phyloP scores from a whole-genome alignment of 2,329 filamentous ascomycete genomes.

The Ceratocystis eucalypticola region DNA sequence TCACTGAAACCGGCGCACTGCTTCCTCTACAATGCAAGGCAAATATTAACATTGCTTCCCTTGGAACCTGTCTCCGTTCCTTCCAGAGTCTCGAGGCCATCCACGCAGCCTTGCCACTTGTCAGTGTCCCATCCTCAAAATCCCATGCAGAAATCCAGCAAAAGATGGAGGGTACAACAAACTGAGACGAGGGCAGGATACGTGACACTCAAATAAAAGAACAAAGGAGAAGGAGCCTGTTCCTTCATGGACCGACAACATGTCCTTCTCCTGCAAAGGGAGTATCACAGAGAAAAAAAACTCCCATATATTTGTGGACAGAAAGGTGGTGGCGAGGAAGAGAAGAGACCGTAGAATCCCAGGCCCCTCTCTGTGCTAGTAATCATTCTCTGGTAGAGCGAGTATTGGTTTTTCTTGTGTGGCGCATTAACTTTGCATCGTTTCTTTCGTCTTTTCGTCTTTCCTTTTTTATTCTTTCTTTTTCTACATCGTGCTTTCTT shows the following conservation, averaged over 20 bases:
- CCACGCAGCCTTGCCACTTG: background rate
- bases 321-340: too few relatives aligned
- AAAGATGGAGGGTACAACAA: background rate
- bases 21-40: background rate
- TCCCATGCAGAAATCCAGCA: slow-evolving; percentile 4
- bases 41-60: background rate
- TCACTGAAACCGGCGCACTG: background rate
- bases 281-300: background rate
- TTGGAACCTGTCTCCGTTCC: background rate
- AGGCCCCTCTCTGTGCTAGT: too few relatives aligned
- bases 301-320: too few relatives aligned
- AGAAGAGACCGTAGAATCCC: too few relatives aligned
- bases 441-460: background rate
- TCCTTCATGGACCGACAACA: background rate
- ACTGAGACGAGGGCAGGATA: background rate
- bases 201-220: background rate
- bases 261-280: too few relatives aligned
- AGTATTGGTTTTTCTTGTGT: too few relatives aligned
- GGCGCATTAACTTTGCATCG: background rate
- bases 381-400: too few relatives aligned
- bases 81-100: background rate
- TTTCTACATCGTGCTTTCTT: background rate
- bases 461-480: background rate
- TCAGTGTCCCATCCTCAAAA: slow-evolving; percentile 2
- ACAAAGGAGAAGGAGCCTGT: background rate